phyloP scores from a whole-genome alignment of 768 basidiomycete genomes.

The Mycena galopus region DNA sequence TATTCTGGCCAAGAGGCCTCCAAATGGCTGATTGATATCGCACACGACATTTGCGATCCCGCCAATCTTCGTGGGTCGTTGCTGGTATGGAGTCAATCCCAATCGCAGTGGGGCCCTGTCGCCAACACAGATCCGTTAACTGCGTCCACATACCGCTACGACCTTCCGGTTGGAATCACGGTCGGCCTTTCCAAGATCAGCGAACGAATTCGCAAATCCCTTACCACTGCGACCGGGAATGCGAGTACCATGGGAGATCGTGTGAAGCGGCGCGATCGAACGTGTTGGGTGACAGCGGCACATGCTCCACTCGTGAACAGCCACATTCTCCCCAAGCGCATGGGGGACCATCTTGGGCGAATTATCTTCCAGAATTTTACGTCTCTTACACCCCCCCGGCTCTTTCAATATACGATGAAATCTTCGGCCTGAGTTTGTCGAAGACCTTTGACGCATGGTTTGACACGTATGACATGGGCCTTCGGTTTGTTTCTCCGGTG shows the following conservation, averaged over 20 bases:
- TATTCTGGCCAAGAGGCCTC: slow-evolving; percentile 2
- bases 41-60: slow-evolving; percentile 15
- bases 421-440: not conserved
- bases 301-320: slow-evolving; percentile 1
- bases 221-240: not conserved
- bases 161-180: not conserved
- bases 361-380: not conserved
- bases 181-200: slow-evolving; percentile 16
- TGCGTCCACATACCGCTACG: slow-evolving; percentile 6
- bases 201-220: not conserved
- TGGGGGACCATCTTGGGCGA: not conserved
- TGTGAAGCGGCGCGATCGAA: slow-evolving; percentile 8
- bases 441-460: not conserved
- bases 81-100: not conserved
- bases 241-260: slow-evolving; percentile 3
- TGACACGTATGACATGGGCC: not conserved
- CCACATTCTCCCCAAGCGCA: slow-evolving; percentile 15
- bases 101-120: slow-evolving; percentile 1
- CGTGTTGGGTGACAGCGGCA: slow-evolving; percentile 1
- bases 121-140: slow-evolving; percentile 2
- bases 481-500: slow-evolving; percentile 1
- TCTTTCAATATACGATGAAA: slow-evolving; percentile 13
- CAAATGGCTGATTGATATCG: slow-evolving; percentile 4
- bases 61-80: not conserved
- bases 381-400: not conserved